Evolutionary conservation across 192 early-diverging fungal species (phyloP), one percentile per base, ranked within the genome.

Genomic region (Podila clonocystis): DNA sequence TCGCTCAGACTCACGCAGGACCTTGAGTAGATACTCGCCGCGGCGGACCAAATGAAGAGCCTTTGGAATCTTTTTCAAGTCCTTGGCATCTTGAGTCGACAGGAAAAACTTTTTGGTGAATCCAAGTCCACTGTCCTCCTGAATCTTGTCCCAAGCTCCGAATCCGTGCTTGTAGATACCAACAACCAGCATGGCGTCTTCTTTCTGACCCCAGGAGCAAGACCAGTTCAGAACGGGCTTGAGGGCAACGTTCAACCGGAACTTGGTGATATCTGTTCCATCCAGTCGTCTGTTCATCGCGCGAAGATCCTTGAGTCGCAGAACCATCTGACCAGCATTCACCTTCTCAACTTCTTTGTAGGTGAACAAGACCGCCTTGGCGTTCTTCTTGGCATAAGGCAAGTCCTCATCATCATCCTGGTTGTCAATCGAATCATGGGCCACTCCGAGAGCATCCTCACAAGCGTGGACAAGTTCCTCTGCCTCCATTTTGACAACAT

Each of bases 141-240:
- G 93, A 13, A 99, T 97, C 63, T 86, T 78, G 60, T 89, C 83
- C 97, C 97, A 98, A 66, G 88, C 92, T 17, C 97, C 97, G 84
- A 95, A 97, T 29, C 98, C 98, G 77, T 99, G 91, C 62, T 89
- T 87, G 82, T 96, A 95, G 55, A 99, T 93, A 62, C 98, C 98
- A 31, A 98, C 93, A 22, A 99, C 85, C 34, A 99, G 88, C 94
- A 97, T 95, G 24, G 97, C 89, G 79, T 99, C 98, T 73, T 99
- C 98, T 50, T 91, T 91, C 63, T 91, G 91, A 5, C 92, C 90
- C 98, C 98, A 99, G 30, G 84, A 49, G 55, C 91, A 92, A 57
- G 85, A 85, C 97, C 97, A 99, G 65, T 93, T 91, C 70, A 89
- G 84, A 0, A 95, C 95, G 30, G 90, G 88, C 84, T 98, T 98